A percentile compares a stretch with the other conserved stretches of the same genome.
phyloP scores from a whole-genome alignment of 2,329 filamentous ascomycete genomes.

The Diaporthe ampelina region DNA sequence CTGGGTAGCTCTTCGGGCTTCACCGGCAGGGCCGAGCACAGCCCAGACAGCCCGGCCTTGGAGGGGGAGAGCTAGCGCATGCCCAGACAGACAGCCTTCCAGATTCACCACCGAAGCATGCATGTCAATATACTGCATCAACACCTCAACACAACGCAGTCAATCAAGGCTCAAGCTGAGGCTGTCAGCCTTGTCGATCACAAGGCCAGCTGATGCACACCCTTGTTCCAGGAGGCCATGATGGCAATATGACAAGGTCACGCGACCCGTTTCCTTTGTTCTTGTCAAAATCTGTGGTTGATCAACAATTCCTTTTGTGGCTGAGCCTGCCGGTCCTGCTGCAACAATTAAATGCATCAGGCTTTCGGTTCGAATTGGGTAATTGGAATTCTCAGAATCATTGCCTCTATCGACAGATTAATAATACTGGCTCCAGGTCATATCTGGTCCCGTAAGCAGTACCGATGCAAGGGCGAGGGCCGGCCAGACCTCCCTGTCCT shows the following conservation, averaged over 20 bases:
- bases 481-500: neutral
- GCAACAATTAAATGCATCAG: neutral
- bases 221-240: neutral
- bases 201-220: slow-evolving; percentile 10
- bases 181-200: slow-evolving; percentile 21
- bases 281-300: neutral
- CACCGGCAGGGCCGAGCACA: slow-evolving; percentile 26
- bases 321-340: neutral
- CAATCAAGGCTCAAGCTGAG: slow-evolving; percentile 11
- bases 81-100: slow-evolving; percentile 1
- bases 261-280: neutral
- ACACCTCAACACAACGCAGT: neutral
- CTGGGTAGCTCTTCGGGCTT: slow-evolving; percentile 21
- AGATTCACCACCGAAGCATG: slow-evolving; percentile 14
- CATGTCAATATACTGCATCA: neutral
- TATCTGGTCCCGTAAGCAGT: neutral
- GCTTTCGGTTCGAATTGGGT: neutral
- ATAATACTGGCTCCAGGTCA: neutral
- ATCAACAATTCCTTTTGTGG: slow-evolving; percentile 3
- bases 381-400: neutral
- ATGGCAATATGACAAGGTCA: slow-evolving; percentile 8
- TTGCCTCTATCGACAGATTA: neutral
- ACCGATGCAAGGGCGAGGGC: neutral
- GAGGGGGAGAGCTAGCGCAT: slow-evolving; percentile 11
- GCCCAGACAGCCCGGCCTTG: slow-evolving; percentile 12